Evolutionary conservation across 441 rosid species (phyloP).

Genomic region (Populus hybrid): DNA sequence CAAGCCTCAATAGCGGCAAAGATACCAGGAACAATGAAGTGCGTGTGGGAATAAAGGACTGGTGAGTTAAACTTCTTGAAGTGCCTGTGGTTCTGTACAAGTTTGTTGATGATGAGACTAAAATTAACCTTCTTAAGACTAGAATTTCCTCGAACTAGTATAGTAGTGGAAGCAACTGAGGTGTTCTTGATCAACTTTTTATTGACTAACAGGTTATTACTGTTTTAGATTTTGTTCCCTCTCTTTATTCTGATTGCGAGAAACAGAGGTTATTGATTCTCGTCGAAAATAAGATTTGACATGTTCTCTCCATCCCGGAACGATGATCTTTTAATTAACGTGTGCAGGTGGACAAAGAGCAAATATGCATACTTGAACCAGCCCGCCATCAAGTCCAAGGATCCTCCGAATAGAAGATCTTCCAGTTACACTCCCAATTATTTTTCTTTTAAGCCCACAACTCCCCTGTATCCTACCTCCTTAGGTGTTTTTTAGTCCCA

Average conservation of each 20-base stretch:
- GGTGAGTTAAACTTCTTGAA: conserved; percentile 43
- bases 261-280: neutral
- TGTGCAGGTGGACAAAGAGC: conserved; percentile 88
- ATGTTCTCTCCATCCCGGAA: neutral
- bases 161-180: neutral
- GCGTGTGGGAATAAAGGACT: conserved; percentile 69
- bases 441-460: conserved; percentile 50
- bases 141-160: neutral
- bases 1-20: neutral
- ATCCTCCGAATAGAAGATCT: conserved; percentile 41
- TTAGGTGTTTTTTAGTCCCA: conserved; percentile 60
- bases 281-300: neutral
- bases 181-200: neutral
- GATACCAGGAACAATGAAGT: conserved; percentile 33
- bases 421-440: conserved; percentile 55
- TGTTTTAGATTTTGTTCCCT: neutral
- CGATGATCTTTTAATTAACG: neutral
- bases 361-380: conserved; percentile 88
- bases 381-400: conserved; percentile 47
- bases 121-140: neutral
- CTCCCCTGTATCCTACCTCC: conserved; percentile 53
- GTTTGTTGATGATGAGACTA: neutral
- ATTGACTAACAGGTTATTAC: neutral
- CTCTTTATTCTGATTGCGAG: neutral
- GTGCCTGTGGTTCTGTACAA: neutral